Base-by-base conservation (phyloP, 352 stramenopile species). In the Pythium vanterpoolii region DNA sequence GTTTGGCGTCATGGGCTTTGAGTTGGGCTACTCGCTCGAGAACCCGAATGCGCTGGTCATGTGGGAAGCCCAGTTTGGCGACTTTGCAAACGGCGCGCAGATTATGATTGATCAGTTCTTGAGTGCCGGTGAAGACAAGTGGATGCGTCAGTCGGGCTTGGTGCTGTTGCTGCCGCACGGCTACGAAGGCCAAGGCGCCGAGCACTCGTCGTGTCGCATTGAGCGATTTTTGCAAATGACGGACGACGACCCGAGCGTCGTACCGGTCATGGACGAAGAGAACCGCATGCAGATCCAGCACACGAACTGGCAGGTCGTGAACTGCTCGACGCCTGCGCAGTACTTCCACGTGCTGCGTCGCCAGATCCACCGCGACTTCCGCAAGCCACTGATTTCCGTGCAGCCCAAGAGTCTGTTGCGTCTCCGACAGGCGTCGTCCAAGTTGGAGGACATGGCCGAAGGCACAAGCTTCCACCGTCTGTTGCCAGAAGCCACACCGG, bases 321-420 rank as follows among this genome's bases (percentile, higher is more conserved):
- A 90, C 60, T 80, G 80, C 38, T 92, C 82, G 24, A 96, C 87
- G 1, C 94, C 96, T 5, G 96, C 96, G 8, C 97, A 98, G 72
- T 99, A 98, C 69, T 99, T 99, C 73, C 95, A 98, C 67, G 91
- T 86, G 27, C 77, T 99, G 51, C 87, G 96, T n/a, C 77, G 95
- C 33, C 85, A 95, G 69, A 74, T 89, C 31, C 62, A 70, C 33
- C 79, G 69, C 33, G 85, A 68, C 43, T 90, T 87, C 68, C 82
- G 82, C 55, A 94, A 96, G 56, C 86, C 86, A 31, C 62, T 96
- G 13, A 70, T 94, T 24, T 66, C 90, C 52, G 89, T 96, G 30
- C 76, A 79, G 8, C 86, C 86, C 2, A 96, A 96, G 68, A 89
- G 76, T 30, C 64, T 96, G 47, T 68, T 94, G 64, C 86, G 89